Percentiles rank a stretch among this genome's conserved stretches.
These are phyloP conservation scores for Cladosporium cucumerinum DNA, from an alignment of 2,329 filamentous ascomycete genomes.

Conservation along the genomic window DNA sequence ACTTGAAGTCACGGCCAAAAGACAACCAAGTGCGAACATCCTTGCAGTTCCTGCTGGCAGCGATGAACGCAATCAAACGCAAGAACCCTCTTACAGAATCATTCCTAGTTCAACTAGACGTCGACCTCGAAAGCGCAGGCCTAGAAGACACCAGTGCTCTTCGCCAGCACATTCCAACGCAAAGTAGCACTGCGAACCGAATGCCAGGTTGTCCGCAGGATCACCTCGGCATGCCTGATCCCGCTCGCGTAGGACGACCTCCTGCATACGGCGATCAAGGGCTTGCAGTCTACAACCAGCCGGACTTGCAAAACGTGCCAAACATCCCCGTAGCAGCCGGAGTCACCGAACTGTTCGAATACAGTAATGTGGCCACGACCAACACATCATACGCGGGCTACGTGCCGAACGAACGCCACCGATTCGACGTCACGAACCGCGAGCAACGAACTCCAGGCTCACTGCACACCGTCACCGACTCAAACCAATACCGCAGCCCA, in stretches of 20 bases:
- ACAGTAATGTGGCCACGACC: neutral
- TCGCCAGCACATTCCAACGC: slow-evolving; percentile 21
- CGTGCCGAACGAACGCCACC: neutral
- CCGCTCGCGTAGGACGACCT: neutral
- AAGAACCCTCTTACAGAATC: slow-evolving; percentile 91
- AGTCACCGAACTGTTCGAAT: neutral
- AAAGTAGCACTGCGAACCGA: slow-evolving; percentile 9
- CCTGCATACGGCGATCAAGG: slow-evolving; percentile 25
- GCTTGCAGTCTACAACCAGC: slow-evolving; percentile 24
- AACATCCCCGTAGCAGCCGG: neutral
- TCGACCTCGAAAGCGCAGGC: slow-evolving; percentile 77
- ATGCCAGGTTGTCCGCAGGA: slow-evolving; percentile 21
- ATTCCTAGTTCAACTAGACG: slow-evolving; percentile 87
- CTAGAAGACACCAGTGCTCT: slow-evolving; percentile 40
- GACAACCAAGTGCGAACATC: slow-evolving; percentile 76
- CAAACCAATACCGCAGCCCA: slow-evolving; percentile 24
- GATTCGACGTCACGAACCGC: slow-evolving; percentile 27
- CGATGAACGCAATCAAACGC: slow-evolving; percentile 84
- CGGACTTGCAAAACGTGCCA: slow-evolving; percentile 8
- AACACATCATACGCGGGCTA: slow-evolving; percentile 3
- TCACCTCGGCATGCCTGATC: slow-evolving; percentile 18
- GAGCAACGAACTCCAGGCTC: slow-evolving; percentile 28
- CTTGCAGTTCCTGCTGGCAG: slow-evolving; percentile 82
- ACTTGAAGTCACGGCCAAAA: slow-evolving; percentile 87
- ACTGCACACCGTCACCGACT: slow-evolving; percentile 16